Conservation (phyloP, 495 filamentous ascomycete species). For the Penicillium coprophilum region DNA sequence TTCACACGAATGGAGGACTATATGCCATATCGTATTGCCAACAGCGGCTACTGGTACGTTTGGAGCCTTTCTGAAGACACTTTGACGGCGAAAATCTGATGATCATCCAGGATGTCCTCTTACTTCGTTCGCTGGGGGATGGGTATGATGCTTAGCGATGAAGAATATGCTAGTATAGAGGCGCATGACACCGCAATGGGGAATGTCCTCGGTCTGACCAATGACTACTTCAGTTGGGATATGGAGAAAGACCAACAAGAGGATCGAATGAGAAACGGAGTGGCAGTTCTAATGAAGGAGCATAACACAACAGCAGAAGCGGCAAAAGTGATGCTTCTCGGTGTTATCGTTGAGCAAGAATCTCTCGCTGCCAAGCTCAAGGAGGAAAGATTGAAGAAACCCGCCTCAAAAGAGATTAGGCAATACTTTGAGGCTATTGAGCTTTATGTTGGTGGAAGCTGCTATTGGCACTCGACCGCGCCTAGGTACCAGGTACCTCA, state of each 20-base stretch:
- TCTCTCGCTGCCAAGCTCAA: not conserved
- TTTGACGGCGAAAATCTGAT: not conserved
- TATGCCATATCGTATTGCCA: conserved; percentile 5
- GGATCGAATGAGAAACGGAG: conserved; percentile 12
- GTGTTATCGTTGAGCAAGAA: conserved; percentile 10
- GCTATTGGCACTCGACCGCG: conserved; percentile 14
- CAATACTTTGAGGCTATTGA: conserved; percentile 17
- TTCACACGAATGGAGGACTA: conserved; percentile 12
- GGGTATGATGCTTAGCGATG: not conserved
- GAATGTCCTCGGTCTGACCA: conserved; percentile 12
- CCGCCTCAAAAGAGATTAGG: not conserved
- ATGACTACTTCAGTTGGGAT: conserved; percentile 15
- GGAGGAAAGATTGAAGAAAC: not conserved
- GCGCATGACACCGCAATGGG: conserved; percentile 10
- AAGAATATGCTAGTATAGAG: conserved; percentile 3
- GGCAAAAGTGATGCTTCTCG: conserved; percentile 8
- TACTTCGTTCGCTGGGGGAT: conserved; percentile 1
- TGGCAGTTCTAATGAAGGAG: conserved; percentile 12
- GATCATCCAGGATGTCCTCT: not conserved
- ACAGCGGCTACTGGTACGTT: conserved; percentile 12
- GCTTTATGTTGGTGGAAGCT: conserved; percentile 15
- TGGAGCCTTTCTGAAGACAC: not conserved
- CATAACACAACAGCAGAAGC: not conserved
- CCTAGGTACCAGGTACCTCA: conserved; percentile 3
- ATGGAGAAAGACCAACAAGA: conserved; percentile 10